These are phyloP conservation scores for Geranium rotundifolium DNA, from an alignment of 345 rosid genomes.

Conservation along the genomic window DNA sequence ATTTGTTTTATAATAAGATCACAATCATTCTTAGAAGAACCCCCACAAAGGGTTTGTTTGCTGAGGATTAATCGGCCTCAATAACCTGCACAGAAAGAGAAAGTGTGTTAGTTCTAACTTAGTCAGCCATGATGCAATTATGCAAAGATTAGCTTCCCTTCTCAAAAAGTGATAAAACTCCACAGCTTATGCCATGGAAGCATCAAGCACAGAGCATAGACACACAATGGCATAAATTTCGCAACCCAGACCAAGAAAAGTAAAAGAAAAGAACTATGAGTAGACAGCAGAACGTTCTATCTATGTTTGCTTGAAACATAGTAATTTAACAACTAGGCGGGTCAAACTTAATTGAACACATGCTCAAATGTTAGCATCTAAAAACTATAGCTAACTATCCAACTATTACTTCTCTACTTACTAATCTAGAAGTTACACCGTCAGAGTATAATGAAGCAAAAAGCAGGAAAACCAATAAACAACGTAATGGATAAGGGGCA, in stretches of 20 bases:
- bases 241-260: not conserved
- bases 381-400: not conserved
- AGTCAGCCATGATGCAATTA: too few species aligned
- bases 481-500: not conserved
- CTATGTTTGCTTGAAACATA: not conserved
- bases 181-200: too few species aligned
- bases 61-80: not conserved
- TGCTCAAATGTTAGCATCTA: not conserved
- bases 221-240: not conserved
- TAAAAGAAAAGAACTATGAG: not conserved
- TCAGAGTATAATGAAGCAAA: too few species aligned
- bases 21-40: not conserved
- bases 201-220: not conserved
- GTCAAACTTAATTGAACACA: too few species aligned
- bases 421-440: not conserved
- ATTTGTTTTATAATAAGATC: not conserved
- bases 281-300: not conserved
- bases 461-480: not conserved
- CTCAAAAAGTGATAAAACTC: too few species aligned
- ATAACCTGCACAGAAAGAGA: not conserved
- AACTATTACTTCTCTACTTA: too few species aligned
- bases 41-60: not conserved
- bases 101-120: not conserved
- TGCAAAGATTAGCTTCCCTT: too few species aligned
- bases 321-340: too few species aligned